A percentile compares a stretch with the other conserved stretches of the same genome.
Conservation (phyloP, 495 filamentous ascomycete genomes). For the Amniculicola lignicola region DNA sequence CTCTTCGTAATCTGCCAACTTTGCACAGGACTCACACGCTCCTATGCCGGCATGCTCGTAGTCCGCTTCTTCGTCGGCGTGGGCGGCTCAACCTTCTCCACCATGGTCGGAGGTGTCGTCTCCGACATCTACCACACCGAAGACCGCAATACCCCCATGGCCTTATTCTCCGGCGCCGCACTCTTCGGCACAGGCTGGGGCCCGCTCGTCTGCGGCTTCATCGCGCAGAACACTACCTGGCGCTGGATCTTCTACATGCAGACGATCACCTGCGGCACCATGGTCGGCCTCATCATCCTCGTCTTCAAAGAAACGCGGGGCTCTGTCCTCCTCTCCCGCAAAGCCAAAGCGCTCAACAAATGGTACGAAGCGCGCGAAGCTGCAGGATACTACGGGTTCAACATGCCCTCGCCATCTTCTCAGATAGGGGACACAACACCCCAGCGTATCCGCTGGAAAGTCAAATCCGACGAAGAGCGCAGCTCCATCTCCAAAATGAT, state of each 20-base stretch:
- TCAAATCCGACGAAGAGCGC: constrained; percentile 78
- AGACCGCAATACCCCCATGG: constrained; percentile 86
- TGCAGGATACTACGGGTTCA: constrained; percentile 63
- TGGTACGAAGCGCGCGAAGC: constrained; percentile 75
- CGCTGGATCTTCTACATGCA: constrained; percentile 91
- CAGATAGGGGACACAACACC: constrained; percentile 21
- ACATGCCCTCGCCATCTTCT: constrained; percentile 15
- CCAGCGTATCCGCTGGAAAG: constrained; percentile 76
- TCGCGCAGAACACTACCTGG: constrained; percentile 68
- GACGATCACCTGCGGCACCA: constrained; percentile 61
- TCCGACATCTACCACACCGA: constrained; percentile 80
- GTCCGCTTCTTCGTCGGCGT: constrained; percentile 75
- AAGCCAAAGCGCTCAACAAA: constrained; percentile 67
- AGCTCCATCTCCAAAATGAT: constrained; percentile 69
- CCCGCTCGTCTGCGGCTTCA: constrained; percentile 67
- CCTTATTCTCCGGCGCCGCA: constrained; percentile 71
- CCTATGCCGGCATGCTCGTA: constrained; percentile 69
- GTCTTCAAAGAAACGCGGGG: constrained; percentile 81
- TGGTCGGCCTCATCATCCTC: constrained; percentile 56
- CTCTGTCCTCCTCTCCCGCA: constrained; percentile 73
- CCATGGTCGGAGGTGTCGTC: constrained; percentile 90
- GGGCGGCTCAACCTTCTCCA: constrained; percentile 76
- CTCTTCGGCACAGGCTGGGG: constrained; percentile 80
- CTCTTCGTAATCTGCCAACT: constrained; percentile 68
- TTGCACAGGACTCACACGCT: constrained; percentile 70